Conservation (phyloP, 768 basidiomycete genomes). For the Russula abietina region DNA sequence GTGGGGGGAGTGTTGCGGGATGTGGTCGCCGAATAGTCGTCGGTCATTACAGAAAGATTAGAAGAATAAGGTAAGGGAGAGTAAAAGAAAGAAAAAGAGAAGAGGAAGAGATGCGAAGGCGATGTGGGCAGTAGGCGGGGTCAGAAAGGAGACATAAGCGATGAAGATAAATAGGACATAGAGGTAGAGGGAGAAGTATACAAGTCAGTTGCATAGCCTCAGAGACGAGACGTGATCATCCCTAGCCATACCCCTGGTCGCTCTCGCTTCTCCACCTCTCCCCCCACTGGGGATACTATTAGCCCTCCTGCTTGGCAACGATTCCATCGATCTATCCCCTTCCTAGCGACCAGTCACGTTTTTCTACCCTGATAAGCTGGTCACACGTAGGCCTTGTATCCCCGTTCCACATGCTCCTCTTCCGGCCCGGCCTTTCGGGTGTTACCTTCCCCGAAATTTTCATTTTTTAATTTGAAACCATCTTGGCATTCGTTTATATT, state of each 20-base stretch:
- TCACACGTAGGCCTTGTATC: no score
- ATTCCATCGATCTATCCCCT: conserved; percentile 1
- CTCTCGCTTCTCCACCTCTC: background rate
- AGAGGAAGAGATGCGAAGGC: conserved; percentile 14
- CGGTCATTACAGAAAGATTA: conserved; percentile 25
- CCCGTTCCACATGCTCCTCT: no score
- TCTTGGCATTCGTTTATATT: no score
- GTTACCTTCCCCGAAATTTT: no score
- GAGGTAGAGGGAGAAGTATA: conserved; percentile 5
- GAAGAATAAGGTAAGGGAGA: conserved; percentile 21
- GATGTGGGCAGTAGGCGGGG: conserved; percentile 13
- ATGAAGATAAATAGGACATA: conserved; percentile 25
- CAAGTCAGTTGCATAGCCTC: conserved; percentile 19
- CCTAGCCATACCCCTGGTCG: conserved; percentile 2
- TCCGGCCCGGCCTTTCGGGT: no score
- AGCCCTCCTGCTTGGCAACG: background rate
- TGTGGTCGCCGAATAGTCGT: conserved; percentile 19
- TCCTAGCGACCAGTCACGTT: background rate
- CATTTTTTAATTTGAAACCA: no score
- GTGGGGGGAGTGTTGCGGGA: conserved; percentile 21
- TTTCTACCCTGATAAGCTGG: background rate
- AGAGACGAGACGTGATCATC: background rate
- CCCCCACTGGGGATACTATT: background rate
- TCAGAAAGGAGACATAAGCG: conserved; percentile 22
- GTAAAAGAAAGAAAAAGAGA: conserved; percentile 15